Conservation (phyloP, 306 rosid species). For the Citrullus colocynthis region DNA sequence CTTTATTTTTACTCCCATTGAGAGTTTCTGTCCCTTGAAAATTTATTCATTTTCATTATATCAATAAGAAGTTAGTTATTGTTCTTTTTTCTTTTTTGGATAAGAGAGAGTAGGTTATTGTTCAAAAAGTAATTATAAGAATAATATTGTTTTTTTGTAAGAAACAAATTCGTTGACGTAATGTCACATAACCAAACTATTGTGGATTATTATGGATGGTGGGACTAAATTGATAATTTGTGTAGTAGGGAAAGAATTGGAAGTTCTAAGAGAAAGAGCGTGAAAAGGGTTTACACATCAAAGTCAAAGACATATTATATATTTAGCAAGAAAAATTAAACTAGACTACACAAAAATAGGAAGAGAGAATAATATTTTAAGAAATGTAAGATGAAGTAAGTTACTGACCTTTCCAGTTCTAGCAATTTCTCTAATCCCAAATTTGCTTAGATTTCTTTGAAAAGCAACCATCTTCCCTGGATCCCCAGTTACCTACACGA, state of each 20-base stretch:
- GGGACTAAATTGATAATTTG: background rate
- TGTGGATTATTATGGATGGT: background rate
- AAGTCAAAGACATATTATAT: background rate
- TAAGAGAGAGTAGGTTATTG: too few relatives aligned
- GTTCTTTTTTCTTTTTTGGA: too few relatives aligned
- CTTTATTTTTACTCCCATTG: too few relatives aligned
- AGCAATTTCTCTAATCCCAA: constrained; percentile 42
- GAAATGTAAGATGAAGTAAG: background rate
- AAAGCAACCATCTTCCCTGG: constrained; percentile 49
- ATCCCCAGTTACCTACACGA: constrained; percentile 42
- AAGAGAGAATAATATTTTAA: background rate
- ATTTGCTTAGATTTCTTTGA: constrained; percentile 34
- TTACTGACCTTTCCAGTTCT: constrained; percentile 45
- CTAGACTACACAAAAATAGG: background rate
- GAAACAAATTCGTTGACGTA: background rate
- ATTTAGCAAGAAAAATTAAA: background rate
- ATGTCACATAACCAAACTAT: background rate
- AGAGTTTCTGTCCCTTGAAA: too few relatives aligned
- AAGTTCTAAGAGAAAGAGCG: background rate
- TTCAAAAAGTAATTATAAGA: too few relatives aligned
- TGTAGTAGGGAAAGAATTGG: background rate
- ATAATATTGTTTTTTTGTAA: too few relatives aligned
- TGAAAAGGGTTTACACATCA: background rate
- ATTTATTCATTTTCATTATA: too few relatives aligned
- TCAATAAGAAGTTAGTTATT: too few relatives aligned